Conservation (phyloP, 306 rosid genomes). For the Morella rubra region DNA sequence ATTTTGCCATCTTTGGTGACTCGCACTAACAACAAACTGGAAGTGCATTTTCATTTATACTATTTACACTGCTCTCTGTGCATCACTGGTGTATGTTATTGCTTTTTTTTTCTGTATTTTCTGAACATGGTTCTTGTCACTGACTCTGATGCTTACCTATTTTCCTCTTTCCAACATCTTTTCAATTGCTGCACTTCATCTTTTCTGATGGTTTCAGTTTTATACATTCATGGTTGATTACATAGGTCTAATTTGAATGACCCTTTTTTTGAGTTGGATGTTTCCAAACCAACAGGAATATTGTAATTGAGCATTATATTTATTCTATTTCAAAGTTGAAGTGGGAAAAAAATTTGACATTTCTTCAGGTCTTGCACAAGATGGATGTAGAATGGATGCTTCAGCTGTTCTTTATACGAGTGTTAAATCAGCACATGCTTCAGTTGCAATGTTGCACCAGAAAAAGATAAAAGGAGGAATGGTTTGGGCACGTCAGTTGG, state of each 20-base stretch:
- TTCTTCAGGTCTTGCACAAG: constrained; percentile 80
- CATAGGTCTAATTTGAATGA: neutral
- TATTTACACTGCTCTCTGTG: neutral
- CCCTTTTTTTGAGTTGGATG: constrained; percentile 11
- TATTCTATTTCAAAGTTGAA: constrained; percentile 16
- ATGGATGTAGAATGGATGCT: constrained; percentile 86
- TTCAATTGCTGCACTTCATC: neutral
- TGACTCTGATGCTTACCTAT: neutral
- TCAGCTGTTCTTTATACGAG: constrained; percentile 85
- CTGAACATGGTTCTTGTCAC: neutral
- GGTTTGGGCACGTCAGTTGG: constrained; percentile 95
- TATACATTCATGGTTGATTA: neutral
- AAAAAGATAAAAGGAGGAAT: constrained; percentile 66
- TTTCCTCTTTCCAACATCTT: neutral
- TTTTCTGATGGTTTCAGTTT: neutral
- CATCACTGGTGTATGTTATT: neutral
- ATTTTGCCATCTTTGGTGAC: neutral
- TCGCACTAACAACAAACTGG: neutral
- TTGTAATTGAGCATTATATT: constrained; percentile 10
- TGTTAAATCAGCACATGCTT: constrained; percentile 83
- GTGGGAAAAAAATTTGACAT: constrained; percentile 12
- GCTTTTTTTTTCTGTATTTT: neutral
- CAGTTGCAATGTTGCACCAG: constrained; percentile 70
- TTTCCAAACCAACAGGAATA: constrained; percentile 13
- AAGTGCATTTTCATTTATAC: neutral